Base-by-base conservation (phyloP, 2,329 filamentous ascomycete genomes). In the Paecilomyces formosus region DNA sequence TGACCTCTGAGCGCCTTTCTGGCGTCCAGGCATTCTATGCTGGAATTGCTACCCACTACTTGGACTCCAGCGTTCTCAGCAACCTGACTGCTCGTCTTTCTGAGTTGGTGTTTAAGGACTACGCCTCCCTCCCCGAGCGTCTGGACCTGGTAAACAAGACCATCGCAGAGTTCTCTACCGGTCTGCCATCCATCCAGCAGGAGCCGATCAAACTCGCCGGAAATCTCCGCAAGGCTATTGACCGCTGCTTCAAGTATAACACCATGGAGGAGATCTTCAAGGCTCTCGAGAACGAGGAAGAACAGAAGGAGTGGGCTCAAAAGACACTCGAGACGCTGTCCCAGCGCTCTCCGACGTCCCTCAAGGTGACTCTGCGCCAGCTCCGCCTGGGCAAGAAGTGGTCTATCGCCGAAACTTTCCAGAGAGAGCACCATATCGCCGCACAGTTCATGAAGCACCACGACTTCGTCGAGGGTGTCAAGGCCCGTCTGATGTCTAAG, bases 401-500 rank as follows among this genome's bases (percentile, higher is more conserved):
- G 94, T 81, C 82, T 63, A 96, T 99, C 67, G 79, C 83, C 15
- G 84, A 96, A 75, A 87, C 93, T 0, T 99, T 97, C 81, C 81
- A 87, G 70, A 86, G 86, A 62, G 94, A 99, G 78, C 84, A 94
- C 75, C 82, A 88, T 69, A 91, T 99, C 60, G 92, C 93, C 1
- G 79, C 82, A 59, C 84, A 86, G 63, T 97, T 99, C 79, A 97
- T 99, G 93, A 81, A 82, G 58, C 88, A 94, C 72, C 88, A 85
- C 3, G 94, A 99, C 75, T 99, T 99, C 70, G 86, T 86, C 51
- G 90, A 96, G 76, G 94, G 94, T 57, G 93, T 99, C n/a, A 85
- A 85, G 55, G 88, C 91, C 24, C 83, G 88, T 54, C 82, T 99
- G 49, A 83, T 94, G 66, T 82, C 85, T 68, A 91, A 91, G 76